Percentiles rank a stretch among this genome's conserved stretches.
These are phyloP conservation scores for Vinca minor DNA, from an alignment of 257 asterid genomes.

Conservation along the genomic window DNA sequence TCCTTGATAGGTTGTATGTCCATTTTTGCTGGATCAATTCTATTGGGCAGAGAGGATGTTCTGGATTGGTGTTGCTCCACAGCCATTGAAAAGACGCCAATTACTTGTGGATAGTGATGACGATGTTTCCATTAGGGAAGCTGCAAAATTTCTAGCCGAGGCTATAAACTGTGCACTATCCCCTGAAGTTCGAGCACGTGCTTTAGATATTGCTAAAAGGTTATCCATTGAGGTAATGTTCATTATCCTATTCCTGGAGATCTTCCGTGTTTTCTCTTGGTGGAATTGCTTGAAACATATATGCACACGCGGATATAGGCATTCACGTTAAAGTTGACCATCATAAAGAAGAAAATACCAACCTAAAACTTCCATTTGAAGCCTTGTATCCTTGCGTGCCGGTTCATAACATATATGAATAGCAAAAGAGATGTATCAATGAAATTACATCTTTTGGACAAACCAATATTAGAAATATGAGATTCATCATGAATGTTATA, in stretches of 20 bases:
- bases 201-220: slow-evolving; percentile 48
- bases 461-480: slow-evolving; percentile 2
- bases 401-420: not conserved
- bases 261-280: not conserved
- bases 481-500: not conserved
- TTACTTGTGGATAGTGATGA: slow-evolving; percentile 58
- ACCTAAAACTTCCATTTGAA: not conserved
- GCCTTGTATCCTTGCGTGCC: not conserved
- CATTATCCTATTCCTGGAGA: slow-evolving; percentile 3
- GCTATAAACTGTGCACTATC: slow-evolving; percentile 47
- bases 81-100: slow-evolving; percentile 49
- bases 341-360: not conserved
- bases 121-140: slow-evolving; percentile 35
- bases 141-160: slow-evolving; percentile 43
- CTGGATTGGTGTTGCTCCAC: slow-evolving; percentile 93
- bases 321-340: not conserved
- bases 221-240: slow-evolving; percentile 58
- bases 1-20: slow-evolving; percentile 59
- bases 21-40: slow-evolving; percentile 81
- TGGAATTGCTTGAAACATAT: not conserved
- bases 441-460: not conserved
- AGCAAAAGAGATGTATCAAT: not conserved
- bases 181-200: slow-evolving; percentile 42
- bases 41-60: slow-evolving; percentile 98
- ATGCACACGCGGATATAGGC: not conserved